phyloP scores from a whole-genome alignment of 1,139 yeast genomes.

The Blastobotrys persicus region DNA sequence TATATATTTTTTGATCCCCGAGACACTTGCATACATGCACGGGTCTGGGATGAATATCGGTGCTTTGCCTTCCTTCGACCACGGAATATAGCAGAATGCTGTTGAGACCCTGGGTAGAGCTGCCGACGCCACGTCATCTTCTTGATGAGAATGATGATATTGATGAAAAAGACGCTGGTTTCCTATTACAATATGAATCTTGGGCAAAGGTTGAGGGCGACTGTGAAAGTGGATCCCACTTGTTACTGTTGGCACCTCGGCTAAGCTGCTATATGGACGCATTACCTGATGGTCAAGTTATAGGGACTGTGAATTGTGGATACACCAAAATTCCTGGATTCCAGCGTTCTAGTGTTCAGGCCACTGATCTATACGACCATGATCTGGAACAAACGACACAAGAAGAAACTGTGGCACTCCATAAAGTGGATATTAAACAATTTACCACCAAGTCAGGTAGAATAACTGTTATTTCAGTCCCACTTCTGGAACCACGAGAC shows the following conservation, averaged over 20 bases:
- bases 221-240: slow-evolving; percentile 1
- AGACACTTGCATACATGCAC: no score
- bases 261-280: slow-evolving; percentile 20
- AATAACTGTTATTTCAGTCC: slow-evolving; percentile 13
- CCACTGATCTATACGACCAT: slow-evolving; percentile 10
- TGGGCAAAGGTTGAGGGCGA: slow-evolving; percentile 22
- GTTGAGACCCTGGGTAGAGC: slow-evolving; percentile 58
- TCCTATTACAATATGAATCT: slow-evolving; percentile 20
- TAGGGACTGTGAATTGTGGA: slow-evolving; percentile 21
- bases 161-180: slow-evolving; percentile 31
- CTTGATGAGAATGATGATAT: slow-evolving; percentile 48
- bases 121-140: slow-evolving; percentile 53
- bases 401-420: slow-evolving; percentile 13
- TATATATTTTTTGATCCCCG: no score
- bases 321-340: slow-evolving; percentile 7
- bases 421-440: slow-evolving; percentile 14
- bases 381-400: slow-evolving; percentile 4
- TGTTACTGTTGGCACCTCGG: slow-evolving; percentile 26
- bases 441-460: not conserved
- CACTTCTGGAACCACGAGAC: slow-evolving; percentile 23
- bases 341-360: not conserved
- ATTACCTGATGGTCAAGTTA: slow-evolving; percentile 5
- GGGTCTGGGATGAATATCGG: not conserved
- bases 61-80: not conserved
- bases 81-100: slow-evolving; percentile 21